A percentile compares a stretch with the other conserved stretches of the same genome.
These are phyloP conservation scores for Arthrobotrys entomopaga DNA, from an alignment of 2,329 filamentous ascomycete genomes.

Conservation along the genomic window DNA sequence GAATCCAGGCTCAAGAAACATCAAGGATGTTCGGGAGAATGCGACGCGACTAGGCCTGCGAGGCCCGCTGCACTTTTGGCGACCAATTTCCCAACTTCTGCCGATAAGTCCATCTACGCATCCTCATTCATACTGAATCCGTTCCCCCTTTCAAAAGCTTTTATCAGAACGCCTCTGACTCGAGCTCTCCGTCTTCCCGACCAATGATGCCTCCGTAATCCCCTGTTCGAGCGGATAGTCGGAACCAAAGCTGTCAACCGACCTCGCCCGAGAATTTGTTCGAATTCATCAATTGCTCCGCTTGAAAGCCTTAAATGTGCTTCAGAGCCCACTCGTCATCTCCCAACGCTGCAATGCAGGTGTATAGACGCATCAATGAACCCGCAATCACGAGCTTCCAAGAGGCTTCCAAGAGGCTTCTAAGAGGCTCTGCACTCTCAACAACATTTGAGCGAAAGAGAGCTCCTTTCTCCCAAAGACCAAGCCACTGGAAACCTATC, in stretches of 20 bases:
- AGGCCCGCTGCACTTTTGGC: conserved; percentile 16
- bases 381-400: too few species aligned
- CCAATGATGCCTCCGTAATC: not conserved
- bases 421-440: not conserved
- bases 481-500: conserved; percentile 8
- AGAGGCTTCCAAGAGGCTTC: not conserved
- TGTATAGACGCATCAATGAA: not conserved
- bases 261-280: conserved; percentile 5
- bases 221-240: conserved; percentile 22
- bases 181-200: too few species aligned
- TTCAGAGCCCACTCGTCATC: not conserved
- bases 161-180: too few species aligned
- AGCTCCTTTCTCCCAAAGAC: not conserved
- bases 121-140: too few species aligned
- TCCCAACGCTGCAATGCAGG: not conserved
- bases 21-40: not conserved
- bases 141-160: too few species aligned
- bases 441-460: not conserved
- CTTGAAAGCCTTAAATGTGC: not conserved
- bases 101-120: too few species aligned
- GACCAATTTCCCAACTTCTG: conserved; percentile 2
- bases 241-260: conserved; percentile 27
- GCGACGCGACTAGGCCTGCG: not conserved
- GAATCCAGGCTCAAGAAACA: not conserved
- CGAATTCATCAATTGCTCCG: conserved; percentile 9